A percentile compares a stretch with the other conserved stretches of the same genome.
Evolutionary conservation across 768 basidiomycete species (phyloP).

Genomic region (Mycena olivaceomarginata): DNA sequence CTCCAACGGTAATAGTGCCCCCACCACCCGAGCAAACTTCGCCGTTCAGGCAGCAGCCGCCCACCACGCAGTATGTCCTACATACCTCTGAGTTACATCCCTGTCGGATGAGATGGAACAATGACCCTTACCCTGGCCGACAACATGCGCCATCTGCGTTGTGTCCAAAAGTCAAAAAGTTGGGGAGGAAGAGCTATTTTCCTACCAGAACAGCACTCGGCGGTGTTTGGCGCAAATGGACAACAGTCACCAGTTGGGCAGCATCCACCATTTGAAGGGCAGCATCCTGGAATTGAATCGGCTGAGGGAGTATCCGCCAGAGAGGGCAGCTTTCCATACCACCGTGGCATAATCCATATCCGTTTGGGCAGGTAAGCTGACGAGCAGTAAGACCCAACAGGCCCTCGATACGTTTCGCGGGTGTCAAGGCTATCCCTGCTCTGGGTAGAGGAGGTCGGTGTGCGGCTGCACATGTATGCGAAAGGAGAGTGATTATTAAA

Average conservation of each 20-base stretch:
- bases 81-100: conserved; percentile 3
- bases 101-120: conserved; percentile 7
- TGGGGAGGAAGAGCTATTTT: conserved; percentile 6
- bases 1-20: conserved; percentile 2
- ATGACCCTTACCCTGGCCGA: conserved; percentile 6
- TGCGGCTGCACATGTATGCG: background rate
- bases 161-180: conserved; percentile 2
- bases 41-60: background rate
- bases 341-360: conserved; percentile 5
- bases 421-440: conserved; percentile 8
- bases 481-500: conserved; percentile 1
- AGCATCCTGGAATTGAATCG: conserved; percentile 7
- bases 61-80: conserved; percentile 7
- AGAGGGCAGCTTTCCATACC: conserved; percentile 9
- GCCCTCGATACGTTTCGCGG: conserved; percentile 1
- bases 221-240: conserved; percentile 2
- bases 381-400: conserved; percentile 9
- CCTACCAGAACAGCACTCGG: conserved; percentile 6
- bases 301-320: conserved; percentile 6
- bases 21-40: conserved; percentile 3
- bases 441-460: conserved; percentile 6
- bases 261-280: conserved; percentile 7
- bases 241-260: conserved; percentile 3
- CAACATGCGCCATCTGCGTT: conserved; percentile 7
- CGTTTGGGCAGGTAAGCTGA: conserved; percentile 9